These are phyloP conservation scores for Pseudopithomyces maydicus DNA, from an alignment of 2,329 filamentous ascomycete species.

Conservation along the genomic window DNA sequence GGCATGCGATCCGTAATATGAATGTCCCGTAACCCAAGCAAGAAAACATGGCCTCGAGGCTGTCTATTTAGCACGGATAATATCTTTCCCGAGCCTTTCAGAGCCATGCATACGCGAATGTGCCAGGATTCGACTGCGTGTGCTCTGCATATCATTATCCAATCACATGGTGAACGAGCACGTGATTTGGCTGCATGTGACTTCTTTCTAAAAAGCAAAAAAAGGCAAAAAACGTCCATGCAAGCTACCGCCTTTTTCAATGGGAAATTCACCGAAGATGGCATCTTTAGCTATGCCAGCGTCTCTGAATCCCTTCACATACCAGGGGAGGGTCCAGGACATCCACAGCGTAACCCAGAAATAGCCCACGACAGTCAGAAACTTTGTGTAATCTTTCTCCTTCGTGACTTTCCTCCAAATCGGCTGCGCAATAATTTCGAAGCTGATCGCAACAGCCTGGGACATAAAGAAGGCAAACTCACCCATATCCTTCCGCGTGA, in stretches of 20 bases:
- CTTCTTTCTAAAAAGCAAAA: no score
- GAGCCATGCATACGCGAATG: no score
- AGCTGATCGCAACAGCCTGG: background rate
- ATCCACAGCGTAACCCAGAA: background rate
- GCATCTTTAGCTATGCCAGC: background rate
- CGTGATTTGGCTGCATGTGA: no score
- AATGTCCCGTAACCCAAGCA: no score
- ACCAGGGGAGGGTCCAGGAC: background rate
- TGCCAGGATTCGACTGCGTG: no score
- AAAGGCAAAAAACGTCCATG: no score
- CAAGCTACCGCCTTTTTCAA: background rate
- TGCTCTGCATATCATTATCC: no score
- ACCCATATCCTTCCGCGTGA: constrained; percentile 11
- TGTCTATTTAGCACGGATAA: no score
- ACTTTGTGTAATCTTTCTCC: background rate
- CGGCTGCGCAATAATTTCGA: constrained; percentile 3
- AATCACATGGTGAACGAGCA: no score
- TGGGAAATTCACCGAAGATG: background rate
- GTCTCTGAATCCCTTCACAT: constrained; percentile 1
- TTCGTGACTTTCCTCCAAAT: background rate
- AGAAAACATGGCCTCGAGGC: no score
- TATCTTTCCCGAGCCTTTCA: no score
- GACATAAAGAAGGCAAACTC: constrained; percentile 8
- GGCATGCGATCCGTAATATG: no score
- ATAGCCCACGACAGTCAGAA: background rate